Evolutionary conservation across 139 green algal genomes (phyloP).

Genomic region (Coccomyxa sp.): DNA sequence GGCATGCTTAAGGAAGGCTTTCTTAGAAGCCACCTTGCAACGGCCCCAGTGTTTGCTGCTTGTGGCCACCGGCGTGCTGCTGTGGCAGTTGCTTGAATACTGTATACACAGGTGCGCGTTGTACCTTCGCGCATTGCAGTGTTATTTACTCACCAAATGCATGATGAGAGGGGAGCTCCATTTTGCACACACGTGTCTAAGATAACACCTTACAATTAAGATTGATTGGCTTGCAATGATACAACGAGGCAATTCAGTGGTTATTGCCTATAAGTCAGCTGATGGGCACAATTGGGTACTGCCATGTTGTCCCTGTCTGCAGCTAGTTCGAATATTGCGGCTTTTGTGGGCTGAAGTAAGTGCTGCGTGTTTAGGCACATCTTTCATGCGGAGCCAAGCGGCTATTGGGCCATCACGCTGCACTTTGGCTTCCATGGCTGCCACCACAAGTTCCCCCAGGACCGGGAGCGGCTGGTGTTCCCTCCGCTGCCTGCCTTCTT

Average conservation of each 20-base stretch:
- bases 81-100: conserved; percentile 91
- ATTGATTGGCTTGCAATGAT: too few species aligned
- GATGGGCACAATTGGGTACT: too few species aligned
- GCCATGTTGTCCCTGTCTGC: too few species aligned
- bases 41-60: neutral
- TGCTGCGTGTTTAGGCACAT: conserved; percentile 18
- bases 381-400: conserved; percentile 67
- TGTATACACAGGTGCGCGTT: neutral
- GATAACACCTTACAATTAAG: too few species aligned
- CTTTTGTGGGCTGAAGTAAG: too few species aligned
- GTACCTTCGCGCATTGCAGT: too few species aligned
- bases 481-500: conserved; percentile 69
- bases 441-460: conserved; percentile 94
- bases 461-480: conserved; percentile 86
- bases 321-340: too few species aligned
- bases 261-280: too few species aligned
- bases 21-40: neutral
- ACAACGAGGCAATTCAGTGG: too few species aligned
- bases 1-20: neutral
- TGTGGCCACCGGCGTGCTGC: conserved; percentile 43
- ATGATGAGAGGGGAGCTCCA: too few species aligned
- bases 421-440: conserved; percentile 95
- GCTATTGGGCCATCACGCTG: conserved; percentile 60
- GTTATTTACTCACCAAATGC: too few species aligned
- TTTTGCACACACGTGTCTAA: too few species aligned